Conservation (phyloP, 306 rosid species). For the Citrullus colocynthis region DNA sequence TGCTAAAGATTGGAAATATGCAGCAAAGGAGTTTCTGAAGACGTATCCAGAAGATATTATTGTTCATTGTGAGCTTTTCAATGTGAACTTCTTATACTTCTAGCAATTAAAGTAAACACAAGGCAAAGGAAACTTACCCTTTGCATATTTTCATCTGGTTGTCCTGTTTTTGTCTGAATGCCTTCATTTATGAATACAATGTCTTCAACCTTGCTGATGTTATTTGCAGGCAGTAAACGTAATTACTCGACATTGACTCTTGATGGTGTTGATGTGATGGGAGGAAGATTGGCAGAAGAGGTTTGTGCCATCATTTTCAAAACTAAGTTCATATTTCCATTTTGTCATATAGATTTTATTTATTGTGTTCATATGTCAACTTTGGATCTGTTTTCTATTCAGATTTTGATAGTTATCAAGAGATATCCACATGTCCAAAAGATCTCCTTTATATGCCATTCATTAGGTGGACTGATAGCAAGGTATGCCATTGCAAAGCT, state of each 20-base stretch:
- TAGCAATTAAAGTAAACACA: not conserved
- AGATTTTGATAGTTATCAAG: slow-evolving; percentile 53
- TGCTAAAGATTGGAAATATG: slow-evolving; percentile 69
- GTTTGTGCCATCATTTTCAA: slow-evolving; percentile 15
- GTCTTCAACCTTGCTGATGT: slow-evolving; percentile 4
- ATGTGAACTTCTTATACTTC: not conserved
- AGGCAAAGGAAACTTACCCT: not conserved
- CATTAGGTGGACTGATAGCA: slow-evolving; percentile 70
- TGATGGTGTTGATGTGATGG: slow-evolving; percentile 82
- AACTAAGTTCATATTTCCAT: not conserved
- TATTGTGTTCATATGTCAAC: not conserved
- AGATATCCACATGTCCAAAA: slow-evolving; percentile 46
- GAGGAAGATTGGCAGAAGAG: slow-evolving; percentile 78
- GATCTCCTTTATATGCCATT: slow-evolving; percentile 71
- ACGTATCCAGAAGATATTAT: slow-evolving; percentile 47
- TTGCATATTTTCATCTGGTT: not conserved
- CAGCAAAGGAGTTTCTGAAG: slow-evolving; percentile 51
- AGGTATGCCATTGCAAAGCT: slow-evolving; percentile 75
- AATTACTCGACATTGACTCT: slow-evolving; percentile 56
- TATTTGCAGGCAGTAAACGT: slow-evolving; percentile 69
- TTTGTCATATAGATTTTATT: not conserved
- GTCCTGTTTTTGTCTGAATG: not conserved
- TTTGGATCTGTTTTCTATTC: not conserved
- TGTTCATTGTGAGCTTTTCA: slow-evolving; percentile 60
- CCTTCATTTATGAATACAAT: slow-evolving; percentile 3